Conservation (phyloP, 768 basidiomycete species). For the Mycena epipterygia region DNA sequence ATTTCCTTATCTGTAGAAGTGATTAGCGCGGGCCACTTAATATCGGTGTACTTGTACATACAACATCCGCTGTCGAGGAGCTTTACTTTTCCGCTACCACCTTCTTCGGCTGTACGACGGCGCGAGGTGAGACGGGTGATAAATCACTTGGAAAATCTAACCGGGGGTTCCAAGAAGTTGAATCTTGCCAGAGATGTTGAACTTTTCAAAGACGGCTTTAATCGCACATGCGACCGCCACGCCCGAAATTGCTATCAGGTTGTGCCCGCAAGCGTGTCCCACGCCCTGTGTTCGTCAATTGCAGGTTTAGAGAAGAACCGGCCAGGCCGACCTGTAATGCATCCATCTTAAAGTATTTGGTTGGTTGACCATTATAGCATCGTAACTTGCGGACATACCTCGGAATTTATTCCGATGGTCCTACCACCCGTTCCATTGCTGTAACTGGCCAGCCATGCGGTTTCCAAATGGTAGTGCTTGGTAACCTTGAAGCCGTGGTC, state of each 20-base stretch:
- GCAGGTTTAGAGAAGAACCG: conserved; percentile 16
- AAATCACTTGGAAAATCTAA: conserved; percentile 38
- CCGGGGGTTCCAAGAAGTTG: conserved; percentile 86
- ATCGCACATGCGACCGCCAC: conserved; percentile 80
- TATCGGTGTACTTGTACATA: not conserved
- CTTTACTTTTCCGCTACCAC: conserved; percentile 78
- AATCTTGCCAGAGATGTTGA: conserved; percentile 76
- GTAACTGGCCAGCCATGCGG: conserved; percentile 83
- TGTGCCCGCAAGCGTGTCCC: conserved; percentile 87
- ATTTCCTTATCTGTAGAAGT: conserved; percentile 75
- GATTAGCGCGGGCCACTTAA: not conserved
- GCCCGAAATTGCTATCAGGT: conserved; percentile 83
- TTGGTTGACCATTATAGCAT: not conserved
- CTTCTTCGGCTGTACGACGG: conserved; percentile 78
- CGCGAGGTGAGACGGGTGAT: not conserved
- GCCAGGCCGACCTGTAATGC: conserved; percentile 56
- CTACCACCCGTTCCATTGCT: conserved; percentile 75
- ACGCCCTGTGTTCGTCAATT: conserved; percentile 51
- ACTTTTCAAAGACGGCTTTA: conserved; percentile 71
- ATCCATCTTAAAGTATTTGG: conserved; percentile 62
- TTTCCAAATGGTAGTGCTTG: conserved; percentile 72
- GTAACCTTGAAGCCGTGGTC: conserved; percentile 76
- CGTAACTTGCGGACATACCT: conserved; percentile 67
- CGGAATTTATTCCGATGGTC: conserved; percentile 85
- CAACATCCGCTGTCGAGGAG: conserved; percentile 70